Conservation (phyloP, 352 stramenopile species). For the Pythium oligandrum region DNA sequence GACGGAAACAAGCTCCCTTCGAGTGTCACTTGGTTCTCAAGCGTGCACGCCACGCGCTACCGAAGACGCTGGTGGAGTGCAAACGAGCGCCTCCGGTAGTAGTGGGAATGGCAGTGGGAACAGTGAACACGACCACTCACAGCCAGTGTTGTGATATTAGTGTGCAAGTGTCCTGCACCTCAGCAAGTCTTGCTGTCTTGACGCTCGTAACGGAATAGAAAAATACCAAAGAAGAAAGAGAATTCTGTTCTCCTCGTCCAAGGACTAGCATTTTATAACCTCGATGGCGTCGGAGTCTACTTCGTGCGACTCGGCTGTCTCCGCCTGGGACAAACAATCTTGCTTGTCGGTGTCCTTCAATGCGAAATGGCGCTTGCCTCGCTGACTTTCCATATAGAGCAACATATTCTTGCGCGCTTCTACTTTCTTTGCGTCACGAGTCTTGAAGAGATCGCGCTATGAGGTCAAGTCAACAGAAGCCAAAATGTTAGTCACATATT, state of each 20-base stretch:
- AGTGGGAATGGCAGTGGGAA: slow-evolving; percentile 2
- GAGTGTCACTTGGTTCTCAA: too few relatives aligned
- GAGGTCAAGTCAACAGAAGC: neutral
- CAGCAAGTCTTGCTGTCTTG: too few relatives aligned
- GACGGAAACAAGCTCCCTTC: slow-evolving; percentile 2
- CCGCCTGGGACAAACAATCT: too few relatives aligned
- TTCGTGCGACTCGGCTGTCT: too few relatives aligned
- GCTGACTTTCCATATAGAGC: slow-evolving; percentile 62
- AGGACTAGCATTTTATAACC: too few relatives aligned
- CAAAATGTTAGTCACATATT: neutral
- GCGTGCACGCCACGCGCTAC: too few relatives aligned
- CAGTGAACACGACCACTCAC: slow-evolving; percentile 3
- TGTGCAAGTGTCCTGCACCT: too few relatives aligned
- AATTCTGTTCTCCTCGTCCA: too few relatives aligned
- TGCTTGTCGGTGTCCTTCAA: neutral
- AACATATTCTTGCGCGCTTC: slow-evolving; percentile 65
- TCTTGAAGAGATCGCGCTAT: slow-evolving; percentile 59
- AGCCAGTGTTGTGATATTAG: slow-evolving; percentile 3
- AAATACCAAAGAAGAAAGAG: too few relatives aligned
- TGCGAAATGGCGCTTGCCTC: slow-evolving; percentile 55
- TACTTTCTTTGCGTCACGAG: slow-evolving; percentile 63
- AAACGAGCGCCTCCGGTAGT: neutral
- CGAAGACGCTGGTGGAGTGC: too few relatives aligned
- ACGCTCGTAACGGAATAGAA: too few relatives aligned
- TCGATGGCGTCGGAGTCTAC: too few relatives aligned